These are phyloP conservation scores for Hypoxylon sp. DNA, from an alignment of 2,329 filamentous ascomycete genomes.

Conservation along the genomic window DNA sequence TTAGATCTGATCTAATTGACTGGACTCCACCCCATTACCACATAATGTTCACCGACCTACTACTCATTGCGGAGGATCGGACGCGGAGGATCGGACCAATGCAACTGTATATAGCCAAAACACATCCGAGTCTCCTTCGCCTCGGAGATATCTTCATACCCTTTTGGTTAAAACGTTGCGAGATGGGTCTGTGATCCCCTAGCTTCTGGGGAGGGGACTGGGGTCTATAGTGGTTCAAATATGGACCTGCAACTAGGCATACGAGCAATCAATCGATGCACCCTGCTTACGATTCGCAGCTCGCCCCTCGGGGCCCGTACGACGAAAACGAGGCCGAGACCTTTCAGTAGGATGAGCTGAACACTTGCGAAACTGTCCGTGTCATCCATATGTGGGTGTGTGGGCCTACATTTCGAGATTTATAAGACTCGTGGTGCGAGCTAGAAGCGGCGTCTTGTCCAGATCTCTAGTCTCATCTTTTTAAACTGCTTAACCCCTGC, in stretches of 20 bases:
- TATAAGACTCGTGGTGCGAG: neutral
- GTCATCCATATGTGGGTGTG: neutral
- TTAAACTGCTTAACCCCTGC: neutral
- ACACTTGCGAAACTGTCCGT: neutral
- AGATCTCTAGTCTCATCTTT: neutral
- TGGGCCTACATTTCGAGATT: neutral
- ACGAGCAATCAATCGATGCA: neutral
- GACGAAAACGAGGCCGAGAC: neutral
- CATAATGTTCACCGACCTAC: neutral
- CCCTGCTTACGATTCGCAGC: neutral
- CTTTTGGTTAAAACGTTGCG: neutral
- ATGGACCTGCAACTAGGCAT: neutral
- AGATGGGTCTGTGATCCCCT: neutral
- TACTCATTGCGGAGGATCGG: conserved; percentile 3
- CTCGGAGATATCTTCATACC: neutral
- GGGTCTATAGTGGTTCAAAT: conserved; percentile 1
- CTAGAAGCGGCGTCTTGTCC: neutral
- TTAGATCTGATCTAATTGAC: conserved; percentile 4
- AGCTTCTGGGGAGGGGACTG: neutral
- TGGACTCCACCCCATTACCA: neutral
- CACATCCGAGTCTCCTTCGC: neutral
- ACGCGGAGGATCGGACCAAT: neutral
- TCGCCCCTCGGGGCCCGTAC: neutral
- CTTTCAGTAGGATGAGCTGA: neutral
- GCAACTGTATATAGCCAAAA: neutral